Percentiles rank a stretch among this genome's conserved stretches.
These are phyloP conservation scores for Neolentinus lepideus DNA, from an alignment of 1,284 basidiomycete genomes.

Conservation along the genomic window DNA sequence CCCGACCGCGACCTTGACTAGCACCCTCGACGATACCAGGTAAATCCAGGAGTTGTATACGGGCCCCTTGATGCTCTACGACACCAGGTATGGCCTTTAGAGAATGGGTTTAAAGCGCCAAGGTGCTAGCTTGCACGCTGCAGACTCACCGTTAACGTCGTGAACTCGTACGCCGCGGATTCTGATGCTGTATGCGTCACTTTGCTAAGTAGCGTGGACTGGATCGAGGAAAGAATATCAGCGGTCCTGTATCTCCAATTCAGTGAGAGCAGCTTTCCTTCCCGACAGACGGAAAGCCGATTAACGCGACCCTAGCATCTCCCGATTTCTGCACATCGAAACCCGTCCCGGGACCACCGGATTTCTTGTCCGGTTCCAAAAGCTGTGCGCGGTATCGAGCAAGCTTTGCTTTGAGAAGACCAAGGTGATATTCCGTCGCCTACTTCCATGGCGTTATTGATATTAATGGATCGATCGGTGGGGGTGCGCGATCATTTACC, in stretches of 20 bases:
- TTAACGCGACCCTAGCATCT: slow-evolving; percentile 89
- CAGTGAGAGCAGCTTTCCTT: slow-evolving; percentile 41
- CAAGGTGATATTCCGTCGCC: slow-evolving; percentile 90
- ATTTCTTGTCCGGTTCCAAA: slow-evolving; percentile 80
- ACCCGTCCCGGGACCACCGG: slow-evolving; percentile 76
- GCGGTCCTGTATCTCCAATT: background rate
- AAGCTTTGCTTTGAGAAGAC: slow-evolving; percentile 84
- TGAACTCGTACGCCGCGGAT: slow-evolving; percentile 94
- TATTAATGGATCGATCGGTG: background rate
- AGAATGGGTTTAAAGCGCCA: background rate
- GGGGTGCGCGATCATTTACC: slow-evolving; percentile 28
- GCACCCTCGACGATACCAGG: slow-evolving; percentile 98
- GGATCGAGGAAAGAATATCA: slow-evolving; percentile 3
- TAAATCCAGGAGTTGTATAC: slow-evolving; percentile 91
- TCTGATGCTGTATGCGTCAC: slow-evolving; percentile 88
- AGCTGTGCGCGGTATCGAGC: slow-evolving; percentile 89
- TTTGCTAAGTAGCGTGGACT: slow-evolving; percentile 91
- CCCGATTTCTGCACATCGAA: slow-evolving; percentile 95
- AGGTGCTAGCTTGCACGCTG: slow-evolving; percentile 1
- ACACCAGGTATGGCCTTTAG: slow-evolving; percentile 87
- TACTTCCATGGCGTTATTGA: slow-evolving; percentile 28
- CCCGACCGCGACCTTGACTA: slow-evolving; percentile 88
- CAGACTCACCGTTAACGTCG: slow-evolving; percentile 71
- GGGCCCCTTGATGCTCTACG: slow-evolving; percentile 87
- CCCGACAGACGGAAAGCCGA: slow-evolving; percentile 93